Evolutionary conservation across 345 rosid genomes (phyloP).

Genomic region (Eucalyptus coolabah): DNA sequence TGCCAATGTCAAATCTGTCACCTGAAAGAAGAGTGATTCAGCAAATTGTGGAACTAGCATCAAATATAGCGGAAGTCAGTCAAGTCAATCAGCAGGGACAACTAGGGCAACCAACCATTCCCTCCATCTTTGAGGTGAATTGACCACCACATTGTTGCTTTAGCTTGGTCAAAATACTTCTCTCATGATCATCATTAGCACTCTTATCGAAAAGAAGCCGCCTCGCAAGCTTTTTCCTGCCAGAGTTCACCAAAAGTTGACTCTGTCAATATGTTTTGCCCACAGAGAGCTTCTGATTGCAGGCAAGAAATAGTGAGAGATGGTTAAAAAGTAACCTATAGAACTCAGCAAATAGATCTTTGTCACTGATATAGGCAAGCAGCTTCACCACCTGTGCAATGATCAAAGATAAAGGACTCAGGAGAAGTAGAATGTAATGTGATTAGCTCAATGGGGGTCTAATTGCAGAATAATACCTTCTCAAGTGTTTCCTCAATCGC

Average conservation of each 20-base stretch:
- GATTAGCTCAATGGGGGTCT: not conserved
- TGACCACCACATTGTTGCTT: slow-evolving; percentile 77
- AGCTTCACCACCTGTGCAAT: slow-evolving; percentile 47
- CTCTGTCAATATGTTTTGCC: not conserved
- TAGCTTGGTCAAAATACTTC: slow-evolving; percentile 60
- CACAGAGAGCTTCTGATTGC: not conserved
- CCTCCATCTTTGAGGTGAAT: slow-evolving; percentile 79
- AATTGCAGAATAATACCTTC: slow-evolving; percentile 24
- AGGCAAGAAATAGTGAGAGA: not conserved
- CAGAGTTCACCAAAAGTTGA: not conserved
- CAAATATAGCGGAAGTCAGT: not conserved
- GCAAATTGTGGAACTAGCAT: not conserved
- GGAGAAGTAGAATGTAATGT: not conserved
- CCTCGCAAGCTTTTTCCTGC: slow-evolving; percentile 61
- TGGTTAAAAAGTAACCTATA: slow-evolving; percentile 18
- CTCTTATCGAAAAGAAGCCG: slow-evolving; percentile 51
- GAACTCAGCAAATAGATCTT: slow-evolving; percentile 66
- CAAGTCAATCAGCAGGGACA: not conserved
- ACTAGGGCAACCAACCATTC: slow-evolving; percentile 40
- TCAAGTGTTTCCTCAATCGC: slow-evolving; percentile 63
- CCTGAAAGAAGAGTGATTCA: slow-evolving; percentile 14
- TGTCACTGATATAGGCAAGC: slow-evolving; percentile 63
- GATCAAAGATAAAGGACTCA: not conserved
- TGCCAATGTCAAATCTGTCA: slow-evolving; percentile 62
- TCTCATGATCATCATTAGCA: slow-evolving; percentile 66